These are phyloP conservation scores for Fusarium succisae DNA, from an alignment of 2,329 filamentous ascomycete species.

Conservation along the genomic window DNA sequence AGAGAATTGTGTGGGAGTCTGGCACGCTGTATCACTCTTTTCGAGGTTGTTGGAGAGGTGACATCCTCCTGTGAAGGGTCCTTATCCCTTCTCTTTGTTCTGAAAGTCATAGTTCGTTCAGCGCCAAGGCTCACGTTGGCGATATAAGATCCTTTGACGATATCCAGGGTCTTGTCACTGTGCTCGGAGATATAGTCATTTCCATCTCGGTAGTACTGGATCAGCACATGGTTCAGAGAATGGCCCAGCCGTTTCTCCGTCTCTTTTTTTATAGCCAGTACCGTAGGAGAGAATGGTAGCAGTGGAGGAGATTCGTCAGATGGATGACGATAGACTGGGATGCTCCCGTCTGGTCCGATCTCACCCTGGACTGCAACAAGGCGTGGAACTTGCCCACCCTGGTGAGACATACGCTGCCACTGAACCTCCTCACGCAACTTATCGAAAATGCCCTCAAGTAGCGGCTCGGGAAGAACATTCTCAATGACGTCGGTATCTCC, in stretches of 20 bases:
- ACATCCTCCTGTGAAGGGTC: constrained; percentile 43
- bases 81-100: constrained; percentile 75
- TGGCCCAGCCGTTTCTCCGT: constrained; percentile 82
- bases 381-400: constrained; percentile 89
- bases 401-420: constrained; percentile 94
- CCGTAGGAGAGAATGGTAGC: constrained; percentile 76
- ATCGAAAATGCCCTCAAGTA: constrained; percentile 72
- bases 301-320: constrained; percentile 86
- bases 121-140: constrained; percentile 95
- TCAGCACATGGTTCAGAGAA: constrained; percentile 86
- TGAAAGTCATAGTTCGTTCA: constrained; percentile 86
- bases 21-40: constrained; percentile 71
- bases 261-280: constrained; percentile 71
- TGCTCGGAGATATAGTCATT: constrained; percentile 96
- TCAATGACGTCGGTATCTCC: constrained; percentile 81
- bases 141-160: constrained; percentile 81
- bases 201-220: constrained; percentile 91
- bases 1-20: constrained; percentile 88
- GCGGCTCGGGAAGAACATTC: constrained; percentile 69
- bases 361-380: constrained; percentile 89
- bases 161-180: constrained; percentile 95
- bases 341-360: constrained; percentile 72
- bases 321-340: constrained; percentile 95
- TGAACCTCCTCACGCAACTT: constrained; percentile 76
- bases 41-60: constrained; percentile 18